Evolutionary conservation across 495 filamentous ascomycete species (phyloP).

Genomic region (Immersiella caudata): DNA sequence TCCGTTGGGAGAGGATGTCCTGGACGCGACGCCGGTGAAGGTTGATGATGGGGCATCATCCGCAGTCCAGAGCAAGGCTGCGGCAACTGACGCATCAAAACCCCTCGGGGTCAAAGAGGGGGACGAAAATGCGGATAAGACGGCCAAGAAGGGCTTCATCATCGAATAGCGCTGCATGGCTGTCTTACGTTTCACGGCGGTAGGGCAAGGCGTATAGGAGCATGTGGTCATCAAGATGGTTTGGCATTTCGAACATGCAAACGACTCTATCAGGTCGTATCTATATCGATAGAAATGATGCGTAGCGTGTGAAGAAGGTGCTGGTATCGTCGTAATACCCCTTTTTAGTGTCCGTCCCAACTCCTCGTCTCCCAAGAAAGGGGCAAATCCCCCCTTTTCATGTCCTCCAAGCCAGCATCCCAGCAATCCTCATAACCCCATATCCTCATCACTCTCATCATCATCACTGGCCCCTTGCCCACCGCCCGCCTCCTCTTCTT

Average conservation of each 20-base stretch:
- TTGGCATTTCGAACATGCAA: neutral
- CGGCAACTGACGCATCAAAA: neutral
- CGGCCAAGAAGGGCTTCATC: constrained; percentile 25
- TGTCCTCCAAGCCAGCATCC: neutral
- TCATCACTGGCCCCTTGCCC: constrained; percentile 35
- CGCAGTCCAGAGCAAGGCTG: neutral
- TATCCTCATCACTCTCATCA: constrained; percentile 38
- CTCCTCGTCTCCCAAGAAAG: neutral
- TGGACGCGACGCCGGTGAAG: constrained; percentile 21
- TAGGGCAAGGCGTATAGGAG: constrained; percentile 6
- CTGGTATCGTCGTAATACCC: neutral
- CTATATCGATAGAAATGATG: neutral
- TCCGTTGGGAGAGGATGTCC: constrained; percentile 36
- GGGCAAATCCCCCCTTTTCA: neutral
- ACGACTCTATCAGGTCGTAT: neutral
- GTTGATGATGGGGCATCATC: neutral
- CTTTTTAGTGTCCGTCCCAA: neutral
- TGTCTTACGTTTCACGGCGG: constrained; percentile 1
- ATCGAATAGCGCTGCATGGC: constrained; percentile 12
- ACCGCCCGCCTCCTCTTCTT: constrained; percentile 55
- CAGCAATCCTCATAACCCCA: constrained; percentile 24
- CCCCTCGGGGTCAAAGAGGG: neutral
- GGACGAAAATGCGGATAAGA: constrained; percentile 14
- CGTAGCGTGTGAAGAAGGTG: neutral
- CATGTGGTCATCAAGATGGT: neutral